Evolutionary conservation across 306 rosid species (phyloP).

Genomic region (Cucumis sativus): Cucumber_9930_V3 NC_026658.2:1746001-1746500

Average conservation of each 20-base stretch:
- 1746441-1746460: background rate
- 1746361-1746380: background rate
- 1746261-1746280: background rate
- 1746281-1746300: background rate
- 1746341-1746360: background rate
- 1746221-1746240: background rate
- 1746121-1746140: background rate
- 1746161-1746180: background rate
- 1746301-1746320: background rate
- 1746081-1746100: conserved; percentile 3
- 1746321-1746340: background rate
- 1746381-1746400: background rate
- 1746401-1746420: background rate
- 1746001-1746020: background rate
- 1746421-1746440: background rate
- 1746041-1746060: background rate
- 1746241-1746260: background rate
- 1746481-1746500: background rate
- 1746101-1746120: conserved; percentile 11
- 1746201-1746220: background rate
- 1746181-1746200: background rate
- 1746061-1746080: background rate
- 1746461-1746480: background rate
- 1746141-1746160: background rate
- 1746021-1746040: background rate